Evolutionary conservation across 495 filamentous ascomycete genomes (phyloP), one percentile per base, ranked within the genome.

Genomic region (Tuber umbilicatum): DNA sequence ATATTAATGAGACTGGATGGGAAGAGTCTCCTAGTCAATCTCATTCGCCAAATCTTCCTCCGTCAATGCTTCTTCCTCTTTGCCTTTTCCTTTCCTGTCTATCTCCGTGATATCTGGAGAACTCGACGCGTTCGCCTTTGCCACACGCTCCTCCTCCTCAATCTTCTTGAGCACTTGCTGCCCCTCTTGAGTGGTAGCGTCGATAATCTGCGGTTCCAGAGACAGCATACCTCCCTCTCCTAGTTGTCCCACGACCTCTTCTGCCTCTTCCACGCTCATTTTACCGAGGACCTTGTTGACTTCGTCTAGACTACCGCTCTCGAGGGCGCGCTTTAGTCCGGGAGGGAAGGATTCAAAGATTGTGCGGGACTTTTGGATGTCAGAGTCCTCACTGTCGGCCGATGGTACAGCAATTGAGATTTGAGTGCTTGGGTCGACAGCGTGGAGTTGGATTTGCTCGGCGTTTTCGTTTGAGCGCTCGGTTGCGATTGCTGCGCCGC

Each of bases 391-490:
- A 79, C 89, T 92, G 68, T 87, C 85, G 21, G 85, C 82, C 17
- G 92, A 89, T 50, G 90, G 90, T 19, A 97, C 89, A 50, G 84
- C 88, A 84, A 99, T 97, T 84, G 92, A 93, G 81, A 99, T 98
- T 70, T 90, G 90, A 2, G 95, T 97, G 74, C 91, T 92, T 19
- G 94, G 94, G 80, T 98, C 94, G 37, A 98, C 93, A 23, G 95
- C 94, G 82, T 99, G 95, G 37, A 99, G 86, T 84, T 99, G 95
- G 79, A 99, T 98, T 82, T 97, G 94, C 85, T 98, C 94, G 43
- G 85, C 88, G 5, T 77, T 79, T 41, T 82, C 85, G 21, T 89
- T 89, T 45, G 86, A 89, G 71, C 89, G 89, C 27, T 90, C 87
- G 68, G 90, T 88, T 2, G 89, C 88, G 73, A 97, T 91, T 83